Percentiles rank a stretch among this genome's conserved stretches.
phyloP scores from a whole-genome alignment of 176 grass and related monocot genomes.

The Stipa capillata region DNA sequence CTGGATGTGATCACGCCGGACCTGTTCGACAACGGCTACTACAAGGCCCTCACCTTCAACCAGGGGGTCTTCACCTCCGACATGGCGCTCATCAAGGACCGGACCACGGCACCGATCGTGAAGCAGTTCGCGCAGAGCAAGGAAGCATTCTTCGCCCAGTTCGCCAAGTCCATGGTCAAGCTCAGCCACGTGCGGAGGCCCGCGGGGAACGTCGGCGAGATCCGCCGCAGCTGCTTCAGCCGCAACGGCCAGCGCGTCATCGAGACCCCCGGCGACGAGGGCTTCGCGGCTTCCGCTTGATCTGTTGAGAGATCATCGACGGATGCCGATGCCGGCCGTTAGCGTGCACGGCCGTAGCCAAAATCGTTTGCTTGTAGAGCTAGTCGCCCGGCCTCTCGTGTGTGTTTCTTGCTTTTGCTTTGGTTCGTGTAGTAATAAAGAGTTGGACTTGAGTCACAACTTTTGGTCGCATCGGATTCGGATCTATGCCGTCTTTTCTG shows the following conservation, averaged over 20 bases:
- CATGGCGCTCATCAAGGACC: slow-evolving; percentile 19
- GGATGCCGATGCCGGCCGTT: too few relatives aligned
- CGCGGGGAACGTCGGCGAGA: slow-evolving; percentile 8
- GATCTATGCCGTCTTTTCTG: too few relatives aligned
- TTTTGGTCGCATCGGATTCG: too few relatives aligned
- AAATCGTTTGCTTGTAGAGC: too few relatives aligned
- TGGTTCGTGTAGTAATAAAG: too few relatives aligned
- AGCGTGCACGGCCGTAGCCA: too few relatives aligned
- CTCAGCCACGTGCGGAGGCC: slow-evolving; percentile 6
- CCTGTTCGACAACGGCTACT: slow-evolving; percentile 38
- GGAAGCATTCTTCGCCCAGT: slow-evolving; percentile 31
- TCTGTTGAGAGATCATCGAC: too few relatives aligned
- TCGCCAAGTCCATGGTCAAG: slow-evolving; percentile 24
- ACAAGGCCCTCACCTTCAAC: not conserved
- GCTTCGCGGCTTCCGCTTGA: not conserved
- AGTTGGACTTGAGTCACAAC: too few relatives aligned
- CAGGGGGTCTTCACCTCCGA: slow-evolving; percentile 34
- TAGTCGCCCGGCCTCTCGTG: too few relatives aligned
- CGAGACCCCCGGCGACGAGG: not conserved
- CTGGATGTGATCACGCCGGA: slow-evolving; percentile 1
- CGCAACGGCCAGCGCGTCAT: not conserved
- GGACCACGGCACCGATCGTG: not conserved
- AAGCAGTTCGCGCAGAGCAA: not conserved
- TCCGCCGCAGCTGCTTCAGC: slow-evolving; percentile 16
- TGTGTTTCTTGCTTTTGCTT: too few relatives aligned